Base-by-base conservation (phyloP, 768 basidiomycete genomes). In the Inosperma sp. region DNA sequence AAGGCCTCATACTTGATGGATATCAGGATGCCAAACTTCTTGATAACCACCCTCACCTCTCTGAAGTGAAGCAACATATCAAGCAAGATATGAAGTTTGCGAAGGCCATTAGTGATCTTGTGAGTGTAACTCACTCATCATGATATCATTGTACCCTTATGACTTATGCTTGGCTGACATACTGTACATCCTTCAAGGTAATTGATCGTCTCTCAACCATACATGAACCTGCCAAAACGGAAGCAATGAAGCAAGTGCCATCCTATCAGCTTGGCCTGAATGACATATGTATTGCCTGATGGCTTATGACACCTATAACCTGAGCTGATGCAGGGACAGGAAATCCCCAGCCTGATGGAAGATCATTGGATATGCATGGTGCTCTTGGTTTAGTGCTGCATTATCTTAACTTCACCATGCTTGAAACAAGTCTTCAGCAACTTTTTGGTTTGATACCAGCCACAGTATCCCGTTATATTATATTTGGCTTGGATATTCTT, bases 391-490 rank as follows among this genome's bases (percentile, higher is more conserved):
- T 74, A 4, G 48, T 66, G 2, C 62, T 76, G 0, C 72, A 76
- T 45, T 74, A 62, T 16, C 62, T 77, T 7, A 63, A 61, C 35
- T 76, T 73, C 0, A 65, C 69, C 0, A 75, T 75, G 68, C 59
- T 33, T 0, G 67, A 75, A 31, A 59, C 64, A 5, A 67, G 57
- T 27, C 59, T 77, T 2, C 67, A 69, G 40, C 68, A 73, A 35
- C 72, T 76, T 1, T 78, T 78, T 58, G 69, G 70, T 0, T 42
- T 76, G 7, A 67, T 72, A 22, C 71, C 74, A 7, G 23, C 68
- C 2, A 75, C 70, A 0, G 57, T 65, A 10, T 63, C 66, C 0
- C 53, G 63, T 0, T 77, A 76, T 46, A 58, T 74, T 51, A 43
- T 25, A 2, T 75, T 73, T 56, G 56, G 57, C 0, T 61, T 68